phyloP scores from a whole-genome alignment of 345 rosid species.

The Eucalyptus erythrocorys region DNA sequence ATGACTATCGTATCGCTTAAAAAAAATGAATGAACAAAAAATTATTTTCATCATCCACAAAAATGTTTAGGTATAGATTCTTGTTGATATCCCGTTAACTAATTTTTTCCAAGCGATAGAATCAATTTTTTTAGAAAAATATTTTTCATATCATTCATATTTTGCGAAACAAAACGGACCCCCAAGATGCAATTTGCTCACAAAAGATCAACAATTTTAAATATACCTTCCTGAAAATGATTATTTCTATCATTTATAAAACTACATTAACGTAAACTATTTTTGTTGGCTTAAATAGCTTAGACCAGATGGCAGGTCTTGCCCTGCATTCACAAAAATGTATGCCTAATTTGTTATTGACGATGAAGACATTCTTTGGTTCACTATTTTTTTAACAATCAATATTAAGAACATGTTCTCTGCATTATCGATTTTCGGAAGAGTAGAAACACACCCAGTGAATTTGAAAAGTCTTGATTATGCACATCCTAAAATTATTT shows the following conservation, averaged over 20 bases:
- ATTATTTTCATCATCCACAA: background rate
- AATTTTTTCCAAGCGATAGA: background rate
- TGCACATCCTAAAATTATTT: background rate
- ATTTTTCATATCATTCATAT: background rate
- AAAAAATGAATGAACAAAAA: background rate
- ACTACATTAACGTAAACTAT: background rate
- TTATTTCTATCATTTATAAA: background rate
- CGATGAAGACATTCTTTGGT: background rate
- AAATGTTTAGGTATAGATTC: background rate
- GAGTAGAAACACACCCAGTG: background rate
- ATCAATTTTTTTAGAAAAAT: background rate
- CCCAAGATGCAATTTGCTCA: background rate
- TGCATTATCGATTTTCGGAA: background rate
- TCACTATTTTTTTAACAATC: background rate
- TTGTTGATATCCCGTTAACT: background rate
- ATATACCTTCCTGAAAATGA: background rate
- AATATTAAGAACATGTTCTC: background rate
- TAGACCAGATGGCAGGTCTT: background rate
- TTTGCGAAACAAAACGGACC: background rate
- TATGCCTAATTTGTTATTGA: background rate
- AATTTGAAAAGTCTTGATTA: background rate
- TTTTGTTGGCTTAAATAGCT: background rate
- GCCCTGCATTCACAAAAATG: background rate
- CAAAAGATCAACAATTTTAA: background rate
- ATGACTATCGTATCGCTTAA: background rate